phyloP scores from a whole-genome alignment of 345 rosid species.

The Citrus inodora region DNA sequence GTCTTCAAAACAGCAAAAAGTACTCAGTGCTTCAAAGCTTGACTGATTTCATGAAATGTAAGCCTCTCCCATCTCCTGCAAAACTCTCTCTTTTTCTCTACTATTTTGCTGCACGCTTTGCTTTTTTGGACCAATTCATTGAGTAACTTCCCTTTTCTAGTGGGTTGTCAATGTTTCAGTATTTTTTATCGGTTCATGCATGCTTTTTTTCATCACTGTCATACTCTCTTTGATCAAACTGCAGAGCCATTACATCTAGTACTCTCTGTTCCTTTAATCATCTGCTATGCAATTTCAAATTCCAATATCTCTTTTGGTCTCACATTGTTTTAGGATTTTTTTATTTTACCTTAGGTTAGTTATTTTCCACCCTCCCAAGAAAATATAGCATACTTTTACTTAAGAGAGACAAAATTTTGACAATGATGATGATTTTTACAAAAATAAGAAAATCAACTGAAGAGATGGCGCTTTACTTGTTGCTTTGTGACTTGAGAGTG shows the following conservation, averaged over 20 bases:
- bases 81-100: neutral
- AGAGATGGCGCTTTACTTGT: constrained; percentile 13
- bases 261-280: constrained; percentile 17
- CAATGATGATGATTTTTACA: constrained; percentile 2
- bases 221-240: constrained; percentile 1
- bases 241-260: neutral
- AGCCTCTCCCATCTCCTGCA: constrained; percentile 8
- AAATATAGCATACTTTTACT: neutral
- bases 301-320: constrained; percentile 16
- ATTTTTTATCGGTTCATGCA: neutral
- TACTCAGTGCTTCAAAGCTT: neutral
- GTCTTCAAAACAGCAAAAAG: constrained; percentile 4
- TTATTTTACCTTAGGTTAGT: neutral
- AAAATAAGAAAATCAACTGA: neutral
- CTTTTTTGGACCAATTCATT: constrained; percentile 15
- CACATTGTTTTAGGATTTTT: constrained; percentile 7
- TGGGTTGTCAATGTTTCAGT: constrained; percentile 4
- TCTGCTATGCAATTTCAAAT: constrained; percentile 10
- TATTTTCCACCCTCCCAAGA: too few species aligned
- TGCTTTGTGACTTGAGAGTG: constrained; percentile 1
- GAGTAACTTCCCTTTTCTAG: neutral
- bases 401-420: neutral
- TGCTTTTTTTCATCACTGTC: constrained; percentile 6
- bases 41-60: neutral
- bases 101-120: neutral